Base-by-base conservation (phyloP, 805 yeast genomes). In the Starmerella roubikii region DNA sequence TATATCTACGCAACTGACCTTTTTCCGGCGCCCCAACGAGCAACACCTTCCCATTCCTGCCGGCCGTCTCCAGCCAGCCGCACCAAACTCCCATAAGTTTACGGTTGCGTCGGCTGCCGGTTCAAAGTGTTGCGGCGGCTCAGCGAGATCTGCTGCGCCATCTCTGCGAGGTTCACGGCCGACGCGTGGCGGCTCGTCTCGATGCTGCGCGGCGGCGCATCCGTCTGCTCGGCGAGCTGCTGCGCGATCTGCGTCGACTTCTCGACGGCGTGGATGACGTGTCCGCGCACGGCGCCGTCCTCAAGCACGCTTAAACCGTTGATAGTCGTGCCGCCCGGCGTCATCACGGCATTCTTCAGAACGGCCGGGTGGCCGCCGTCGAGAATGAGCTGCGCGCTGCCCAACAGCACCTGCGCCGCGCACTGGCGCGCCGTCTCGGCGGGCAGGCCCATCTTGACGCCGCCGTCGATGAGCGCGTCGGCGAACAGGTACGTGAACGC, bases 251-350 rank as follows among this genome's bases (percentile, higher is more conserved):
- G 69, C n/a, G 96, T 83, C 26, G 96, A 88, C 56, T 84, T 93
- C 58, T 82, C 84, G 20, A 91, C 79, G 29, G 93, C 94, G 52
- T 84, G 71, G 34, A 93, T 74, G 52, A 91, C 79, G 19, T 84
- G 88, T 33, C 83, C 71, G 62, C 94, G 78, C 34, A 91, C 80
- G 36, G 88, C 93, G 35, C 74, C 74, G 49, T 84, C 94, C 64
- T 91, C 98, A 78, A 91, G 75, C 47, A 76, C 83, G 59, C 88
- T 69, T 42, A 91, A 65, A 0, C 98, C 98, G 9, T 94, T 94
- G 57, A 91, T 91, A 3, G 98, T 91, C 36, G 96, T 86, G 25
- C 98, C 98, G 23, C 91, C 98, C 19, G 98, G 98, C 0, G 98
- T 91, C 56, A 95, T 85, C 8, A 91, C 91, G 51, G 76, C 78